Percentiles rank a stretch among this genome's conserved stretches.
Evolutionary conservation across 2,329 filamentous ascomycete genomes (phyloP).

Genomic region (Ophiostoma perfectum): DNA sequence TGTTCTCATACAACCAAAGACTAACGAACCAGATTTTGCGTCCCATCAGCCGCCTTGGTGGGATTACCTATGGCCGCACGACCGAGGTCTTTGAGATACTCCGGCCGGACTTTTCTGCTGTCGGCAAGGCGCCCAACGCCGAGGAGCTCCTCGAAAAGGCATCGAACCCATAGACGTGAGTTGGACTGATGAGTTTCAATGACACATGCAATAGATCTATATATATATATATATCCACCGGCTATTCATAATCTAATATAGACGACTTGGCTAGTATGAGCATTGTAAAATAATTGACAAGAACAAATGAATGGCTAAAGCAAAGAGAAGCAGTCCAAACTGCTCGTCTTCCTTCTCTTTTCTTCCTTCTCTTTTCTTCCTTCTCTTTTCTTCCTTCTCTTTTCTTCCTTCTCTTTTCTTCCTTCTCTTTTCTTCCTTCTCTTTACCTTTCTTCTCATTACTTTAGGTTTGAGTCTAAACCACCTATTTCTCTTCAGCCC

Average conservation of each 20-base stretch:
- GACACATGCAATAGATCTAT: background rate
- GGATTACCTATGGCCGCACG: slow-evolving; percentile 73
- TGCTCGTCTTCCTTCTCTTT: no score
- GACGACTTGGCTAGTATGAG: no score
- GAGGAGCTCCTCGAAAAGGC: slow-evolving; percentile 25
- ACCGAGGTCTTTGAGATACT: slow-evolving; percentile 67
- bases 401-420: no score
- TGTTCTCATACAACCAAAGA: background rate
- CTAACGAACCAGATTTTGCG: slow-evolving; percentile 52
- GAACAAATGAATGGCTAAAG: no score
- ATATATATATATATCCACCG: background rate
- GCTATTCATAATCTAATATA: background rate
- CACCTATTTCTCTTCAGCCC: no score
- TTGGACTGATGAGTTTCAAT: background rate
- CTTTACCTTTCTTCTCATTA: no score
- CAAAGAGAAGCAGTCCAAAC: no score
- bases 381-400: no score
- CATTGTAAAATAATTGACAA: no score
- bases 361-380: no score
- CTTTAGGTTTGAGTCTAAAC: no score
- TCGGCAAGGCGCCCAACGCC: slow-evolving; percentile 38
- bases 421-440: no score
- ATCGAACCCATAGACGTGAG: slow-evolving; percentile 4
- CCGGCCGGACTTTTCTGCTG: slow-evolving; percentile 50
- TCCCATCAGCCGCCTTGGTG: slow-evolving; percentile 73